Evolutionary conservation across 768 basidiomycete genomes (phyloP).

Genomic region (Termitomyces sp.): DNA sequence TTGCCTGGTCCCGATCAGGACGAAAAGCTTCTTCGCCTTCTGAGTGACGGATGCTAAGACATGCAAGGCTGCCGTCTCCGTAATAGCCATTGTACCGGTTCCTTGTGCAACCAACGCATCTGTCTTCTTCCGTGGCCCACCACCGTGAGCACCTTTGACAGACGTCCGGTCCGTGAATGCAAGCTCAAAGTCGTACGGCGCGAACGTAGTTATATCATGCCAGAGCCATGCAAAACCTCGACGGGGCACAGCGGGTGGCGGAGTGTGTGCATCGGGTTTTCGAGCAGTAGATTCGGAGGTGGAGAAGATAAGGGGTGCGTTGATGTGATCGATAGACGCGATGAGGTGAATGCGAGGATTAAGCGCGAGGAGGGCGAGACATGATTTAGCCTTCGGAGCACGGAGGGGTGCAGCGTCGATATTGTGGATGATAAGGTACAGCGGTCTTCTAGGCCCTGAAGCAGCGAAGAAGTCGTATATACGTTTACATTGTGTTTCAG

Average conservation of each 20-base stretch:
- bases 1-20: conserved; percentile 63
- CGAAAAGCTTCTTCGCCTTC: conserved; percentile 81
- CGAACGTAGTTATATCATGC: conserved; percentile 88
- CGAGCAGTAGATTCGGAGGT: conserved; percentile 57
- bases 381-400: conserved; percentile 52
- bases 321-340: conserved; percentile 85
- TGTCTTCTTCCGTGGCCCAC: conserved; percentile 29
- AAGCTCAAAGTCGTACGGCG: conserved; percentile 76
- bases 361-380: conserved; percentile 68
- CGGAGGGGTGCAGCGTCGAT: conserved; percentile 72
- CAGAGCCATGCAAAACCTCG: conserved; percentile 75
- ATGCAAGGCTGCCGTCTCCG: conserved; percentile 74
- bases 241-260: conserved; percentile 17
- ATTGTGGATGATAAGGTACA: conserved; percentile 74
- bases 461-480: conserved; percentile 59
- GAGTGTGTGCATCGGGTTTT: conserved; percentile 29
- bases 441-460: conserved; percentile 27
- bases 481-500: conserved; percentile 63
- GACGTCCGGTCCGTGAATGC: conserved; percentile 61
- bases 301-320: conserved; percentile 80
- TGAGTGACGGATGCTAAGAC: conserved; percentile 84
- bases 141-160: conserved; percentile 47
- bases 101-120: conserved; percentile 25
- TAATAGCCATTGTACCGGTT: conserved; percentile 38
- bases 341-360: conserved; percentile 75